A percentile compares a stretch with the other conserved stretches of the same genome.
Evolutionary conservation across 2,329 filamentous ascomycete species (phyloP).

Genomic region (Nannizziopsis arthrosporioides): DNA sequence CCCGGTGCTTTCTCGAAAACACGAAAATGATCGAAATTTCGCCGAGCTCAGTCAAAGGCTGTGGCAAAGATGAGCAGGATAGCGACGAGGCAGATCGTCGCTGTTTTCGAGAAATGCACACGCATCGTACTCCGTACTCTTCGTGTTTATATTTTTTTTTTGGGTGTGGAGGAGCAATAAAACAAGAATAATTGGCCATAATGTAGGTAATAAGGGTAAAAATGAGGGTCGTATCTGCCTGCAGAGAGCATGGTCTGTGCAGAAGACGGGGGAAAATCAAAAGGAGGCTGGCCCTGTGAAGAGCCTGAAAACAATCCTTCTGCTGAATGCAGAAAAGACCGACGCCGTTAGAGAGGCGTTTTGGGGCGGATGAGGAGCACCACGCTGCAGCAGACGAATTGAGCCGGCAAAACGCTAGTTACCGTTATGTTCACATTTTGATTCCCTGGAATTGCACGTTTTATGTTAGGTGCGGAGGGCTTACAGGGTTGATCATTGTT

Average conservation of each 20-base stretch:
- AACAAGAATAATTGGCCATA: conserved; percentile 5
- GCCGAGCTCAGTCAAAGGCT: too few relatives aligned
- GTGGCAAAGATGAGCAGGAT: background rate
- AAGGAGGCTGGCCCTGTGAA: background rate
- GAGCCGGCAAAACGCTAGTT: background rate
- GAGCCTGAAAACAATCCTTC: background rate
- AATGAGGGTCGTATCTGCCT: conserved; percentile 12
- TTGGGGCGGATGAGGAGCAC: background rate
- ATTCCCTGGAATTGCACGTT: conserved; percentile 6
- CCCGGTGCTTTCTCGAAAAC: background rate
- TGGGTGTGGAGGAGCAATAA: conserved; percentile 5
- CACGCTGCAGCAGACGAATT: too few relatives aligned
- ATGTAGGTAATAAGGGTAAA: conserved; percentile 4
- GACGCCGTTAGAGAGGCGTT: conserved; percentile 1
- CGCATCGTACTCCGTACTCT: conserved; percentile 1
- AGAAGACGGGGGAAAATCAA: conserved; percentile 6
- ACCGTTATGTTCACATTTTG: background rate
- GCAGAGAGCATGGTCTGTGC: conserved; percentile 13
- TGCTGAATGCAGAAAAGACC: background rate
- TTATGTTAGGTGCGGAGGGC: conserved; percentile 6
- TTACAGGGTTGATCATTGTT: conserved; percentile 3
- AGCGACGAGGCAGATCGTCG: conserved; percentile 3
- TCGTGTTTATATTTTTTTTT: conserved; percentile 10
- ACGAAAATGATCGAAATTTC: background rate
- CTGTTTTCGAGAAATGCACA: conserved; percentile 7